These are phyloP conservation scores for Pseudonitzschia multistriata DNA, from an alignment of 108 stramenopile genomes.

Conservation along the genomic window DNA sequence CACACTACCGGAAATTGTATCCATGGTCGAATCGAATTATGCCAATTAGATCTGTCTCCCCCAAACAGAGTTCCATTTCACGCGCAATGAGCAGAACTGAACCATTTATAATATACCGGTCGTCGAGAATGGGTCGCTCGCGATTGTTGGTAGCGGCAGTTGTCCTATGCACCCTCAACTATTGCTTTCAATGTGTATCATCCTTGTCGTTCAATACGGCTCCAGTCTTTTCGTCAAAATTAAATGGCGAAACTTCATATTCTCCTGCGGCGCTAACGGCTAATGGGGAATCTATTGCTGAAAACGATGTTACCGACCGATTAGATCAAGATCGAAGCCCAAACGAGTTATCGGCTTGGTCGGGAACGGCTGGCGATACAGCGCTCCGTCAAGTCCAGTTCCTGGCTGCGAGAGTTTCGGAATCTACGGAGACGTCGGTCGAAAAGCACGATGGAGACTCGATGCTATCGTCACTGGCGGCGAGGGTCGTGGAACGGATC, in stretches of 20 bases:
- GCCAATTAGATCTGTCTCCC: not conserved
- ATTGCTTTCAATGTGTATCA: not conserved
- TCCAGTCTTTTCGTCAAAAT: not conserved
- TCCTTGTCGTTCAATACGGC: not conserved
- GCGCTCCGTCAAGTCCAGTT: constrained; percentile 36
- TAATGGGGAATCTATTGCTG: not conserved
- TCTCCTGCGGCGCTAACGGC: not conserved
- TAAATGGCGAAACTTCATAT: not conserved
- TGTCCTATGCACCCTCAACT: not conserved
- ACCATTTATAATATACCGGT: not conserved
- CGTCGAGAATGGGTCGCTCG: not conserved
- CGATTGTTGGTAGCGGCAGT: not conserved
- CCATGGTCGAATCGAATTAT: not conserved
- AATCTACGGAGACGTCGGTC: constrained; percentile 13
- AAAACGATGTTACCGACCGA: not conserved
- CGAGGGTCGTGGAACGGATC: not conserved
- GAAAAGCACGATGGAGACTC: not conserved
- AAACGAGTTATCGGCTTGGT: constrained; percentile 15
- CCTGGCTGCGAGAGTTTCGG: constrained; percentile 28
- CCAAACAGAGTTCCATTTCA: not conserved
- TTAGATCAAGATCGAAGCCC: not conserved
- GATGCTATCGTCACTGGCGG: not conserved
- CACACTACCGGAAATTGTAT: not conserved
- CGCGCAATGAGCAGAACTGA: not conserved
- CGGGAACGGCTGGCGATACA: constrained; percentile 16